Evolutionary conservation across 768 basidiomycete genomes (phyloP).

Genomic region (Rhizopogon vulgaris): DNA sequence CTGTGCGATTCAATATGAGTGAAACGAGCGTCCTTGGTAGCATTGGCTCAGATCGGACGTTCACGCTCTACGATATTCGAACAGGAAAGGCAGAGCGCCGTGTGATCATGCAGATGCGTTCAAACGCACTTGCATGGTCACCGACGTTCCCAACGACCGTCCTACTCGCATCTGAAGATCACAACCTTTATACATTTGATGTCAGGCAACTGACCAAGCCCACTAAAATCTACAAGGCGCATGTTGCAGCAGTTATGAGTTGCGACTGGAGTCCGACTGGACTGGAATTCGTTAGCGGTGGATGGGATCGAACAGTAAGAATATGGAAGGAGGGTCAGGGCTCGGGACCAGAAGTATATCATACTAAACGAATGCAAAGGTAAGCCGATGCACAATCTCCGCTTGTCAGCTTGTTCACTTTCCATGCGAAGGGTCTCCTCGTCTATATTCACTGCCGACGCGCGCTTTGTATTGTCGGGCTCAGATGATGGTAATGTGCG

Average conservation of each 20-base stretch:
- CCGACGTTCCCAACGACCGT: constrained; percentile 91
- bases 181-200: constrained; percentile 97
- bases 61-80: constrained; percentile 93
- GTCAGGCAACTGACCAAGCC: constrained; percentile 78
- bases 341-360: constrained; percentile 82
- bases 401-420: neutral
- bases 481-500: constrained; percentile 95
- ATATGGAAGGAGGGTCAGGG: constrained; percentile 90
- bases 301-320: constrained; percentile 92
- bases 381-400: constrained; percentile 21
- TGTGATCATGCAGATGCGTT: constrained; percentile 90
- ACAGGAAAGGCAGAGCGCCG: constrained; percentile 94
- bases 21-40: constrained; percentile 94
- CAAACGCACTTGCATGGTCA: constrained; percentile 90
- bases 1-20: constrained; percentile 88
- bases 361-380: constrained; percentile 99
- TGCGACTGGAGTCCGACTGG: constrained; percentile 99
- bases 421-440: constrained; percentile 65
- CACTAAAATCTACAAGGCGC: constrained; percentile 93
- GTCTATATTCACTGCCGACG: constrained; percentile 82
- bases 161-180: constrained; percentile 96
- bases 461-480: constrained; percentile 84
- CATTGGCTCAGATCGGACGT: constrained; percentile 91
- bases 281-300: constrained; percentile 90
- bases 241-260: constrained; percentile 93